Conservation (phyloP, 2,329 filamentous ascomycete species). For the Ophiocordyceps australis region DNA sequence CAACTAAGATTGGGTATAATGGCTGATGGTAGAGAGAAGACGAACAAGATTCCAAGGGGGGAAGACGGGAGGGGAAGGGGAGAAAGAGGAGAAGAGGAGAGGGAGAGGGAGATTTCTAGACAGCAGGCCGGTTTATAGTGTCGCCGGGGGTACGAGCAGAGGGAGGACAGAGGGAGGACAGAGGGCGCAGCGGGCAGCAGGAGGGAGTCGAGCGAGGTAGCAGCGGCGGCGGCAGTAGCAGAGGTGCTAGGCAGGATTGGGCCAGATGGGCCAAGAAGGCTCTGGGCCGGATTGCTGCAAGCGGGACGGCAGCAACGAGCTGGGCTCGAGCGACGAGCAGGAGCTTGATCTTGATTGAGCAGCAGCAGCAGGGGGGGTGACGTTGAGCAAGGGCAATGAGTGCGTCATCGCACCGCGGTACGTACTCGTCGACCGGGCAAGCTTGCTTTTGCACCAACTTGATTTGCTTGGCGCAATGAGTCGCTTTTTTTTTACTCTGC, state of each 20-base stretch:
- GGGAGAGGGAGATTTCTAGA: not conserved
- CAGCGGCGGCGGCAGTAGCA: not conserved
- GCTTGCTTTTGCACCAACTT: too few species aligned
- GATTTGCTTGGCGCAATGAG: too few species aligned
- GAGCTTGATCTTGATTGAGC: too few species aligned
- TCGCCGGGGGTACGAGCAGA: conserved; percentile 2
- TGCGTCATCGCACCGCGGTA: conserved; percentile 13
- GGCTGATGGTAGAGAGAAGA: too few species aligned
- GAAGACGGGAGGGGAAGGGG: not conserved
- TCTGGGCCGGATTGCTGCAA: conserved; percentile 1
- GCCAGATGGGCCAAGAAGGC: too few species aligned
- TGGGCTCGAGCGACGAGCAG: conserved; percentile 1
- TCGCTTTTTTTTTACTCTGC: too few species aligned
- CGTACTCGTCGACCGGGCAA: too few species aligned
- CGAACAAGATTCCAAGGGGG: too few species aligned
- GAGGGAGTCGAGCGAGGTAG: not conserved
- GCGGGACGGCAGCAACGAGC: conserved; percentile 1
- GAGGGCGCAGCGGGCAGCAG: not conserved
- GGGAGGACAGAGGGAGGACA: not conserved
- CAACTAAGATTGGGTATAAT: too few species aligned
- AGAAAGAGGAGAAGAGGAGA: not conserved
- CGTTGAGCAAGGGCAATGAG: conserved; percentile 13
- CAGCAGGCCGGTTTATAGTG: conserved; percentile 6
- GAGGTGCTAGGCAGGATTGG: too few species aligned
- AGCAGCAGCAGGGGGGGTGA: too few species aligned